A percentile compares a stretch with the other conserved stretches of the same genome.
Conservation (phyloP, 2,329 filamentous ascomycete species). For the Hypocrella siamensis region DNA sequence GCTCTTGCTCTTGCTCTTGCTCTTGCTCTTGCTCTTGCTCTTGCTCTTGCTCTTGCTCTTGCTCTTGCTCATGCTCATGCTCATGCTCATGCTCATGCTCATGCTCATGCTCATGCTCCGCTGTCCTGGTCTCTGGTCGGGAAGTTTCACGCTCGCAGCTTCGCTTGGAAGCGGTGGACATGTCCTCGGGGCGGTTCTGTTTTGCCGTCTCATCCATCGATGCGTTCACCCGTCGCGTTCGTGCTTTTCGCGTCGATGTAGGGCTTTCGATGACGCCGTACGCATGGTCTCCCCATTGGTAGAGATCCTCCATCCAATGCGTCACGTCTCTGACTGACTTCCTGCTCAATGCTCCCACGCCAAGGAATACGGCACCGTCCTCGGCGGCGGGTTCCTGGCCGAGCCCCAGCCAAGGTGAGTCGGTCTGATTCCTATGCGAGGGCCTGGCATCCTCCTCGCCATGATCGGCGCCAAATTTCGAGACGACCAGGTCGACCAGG, state of each 20-base stretch:
- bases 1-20: background rate
- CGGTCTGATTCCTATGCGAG: conserved; percentile 6
- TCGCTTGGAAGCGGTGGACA: background rate
- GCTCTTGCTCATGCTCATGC: too few relatives aligned
- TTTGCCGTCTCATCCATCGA: conserved; percentile 1
- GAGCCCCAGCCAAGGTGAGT: conserved; percentile 52
- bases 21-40: background rate
- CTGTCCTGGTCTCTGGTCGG: too few relatives aligned
- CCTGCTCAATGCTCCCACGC: conserved; percentile 56
- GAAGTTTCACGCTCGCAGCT: too few relatives aligned
- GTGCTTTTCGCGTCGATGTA: conserved; percentile 42
- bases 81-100: too few relatives aligned
- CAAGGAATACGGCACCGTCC: conserved; percentile 79
- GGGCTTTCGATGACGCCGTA: conserved; percentile 78
- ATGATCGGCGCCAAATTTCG: conserved; percentile 54
- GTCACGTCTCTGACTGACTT: conserved; percentile 58
- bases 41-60: too few relatives aligned
- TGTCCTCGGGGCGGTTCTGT: conserved; percentile 1
- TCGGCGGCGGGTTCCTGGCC: conserved; percentile 51
- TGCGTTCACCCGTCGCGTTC: conserved; percentile 15
- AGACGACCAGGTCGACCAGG: conserved; percentile 75
- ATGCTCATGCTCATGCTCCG: too few relatives aligned
- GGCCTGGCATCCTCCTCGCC: conserved; percentile 10
- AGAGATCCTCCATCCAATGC: conserved; percentile 80
- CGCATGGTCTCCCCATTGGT: conserved; percentile 66